Evolutionary conservation across 1,139 yeast species (phyloP), one percentile per base, ranked within the genome.

Genomic region (Yamadazyma jaroonii): DNA sequence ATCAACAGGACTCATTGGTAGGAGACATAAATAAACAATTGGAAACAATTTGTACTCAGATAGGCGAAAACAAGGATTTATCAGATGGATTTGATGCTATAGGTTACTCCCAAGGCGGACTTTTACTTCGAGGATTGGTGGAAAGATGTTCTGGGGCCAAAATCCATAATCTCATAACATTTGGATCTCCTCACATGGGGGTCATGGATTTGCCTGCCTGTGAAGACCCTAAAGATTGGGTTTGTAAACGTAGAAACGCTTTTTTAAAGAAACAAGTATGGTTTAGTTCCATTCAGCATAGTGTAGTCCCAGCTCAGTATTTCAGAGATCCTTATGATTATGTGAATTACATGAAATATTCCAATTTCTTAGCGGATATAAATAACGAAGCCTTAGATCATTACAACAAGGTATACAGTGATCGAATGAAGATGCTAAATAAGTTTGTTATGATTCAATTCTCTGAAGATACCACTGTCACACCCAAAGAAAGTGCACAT

Each of bases 111-210:
- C 95, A 86, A 53, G 95, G 95, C 25, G 95, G 95, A 0, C 57
- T 86, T 10, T 79, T 86, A 44, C 59, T 84, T 12, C 59, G 95
- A 34, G 84, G 81, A 2, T 71, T 84, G 32, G 67, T 77, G 24
- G 84, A 86, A 53, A 57, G 74, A 28, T 81, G 88, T 50, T 42
- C 57, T 2, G 62, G 64, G 37, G 62, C 82, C 1, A 63, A 69
- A 3, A 65, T 84, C 3, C 57, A 72, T 39, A 79, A 70, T 35
- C 61, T 86, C 35, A 64, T 85, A 11, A 82, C 95, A 0, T 84
- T 83, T 61, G 95, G 95, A 0, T 79, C 89, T 1, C 95, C 95
- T 0, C 95, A 86, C 51, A 74, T 81, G 62, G 95, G 95, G 3
- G 78, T 85, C 6, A 68, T 72, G 48, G 92, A 84, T 44, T 62